Conservation (phyloP, 2,329 filamentous ascomycete species). For the Fonsecaea multimorphosa region DNA sequence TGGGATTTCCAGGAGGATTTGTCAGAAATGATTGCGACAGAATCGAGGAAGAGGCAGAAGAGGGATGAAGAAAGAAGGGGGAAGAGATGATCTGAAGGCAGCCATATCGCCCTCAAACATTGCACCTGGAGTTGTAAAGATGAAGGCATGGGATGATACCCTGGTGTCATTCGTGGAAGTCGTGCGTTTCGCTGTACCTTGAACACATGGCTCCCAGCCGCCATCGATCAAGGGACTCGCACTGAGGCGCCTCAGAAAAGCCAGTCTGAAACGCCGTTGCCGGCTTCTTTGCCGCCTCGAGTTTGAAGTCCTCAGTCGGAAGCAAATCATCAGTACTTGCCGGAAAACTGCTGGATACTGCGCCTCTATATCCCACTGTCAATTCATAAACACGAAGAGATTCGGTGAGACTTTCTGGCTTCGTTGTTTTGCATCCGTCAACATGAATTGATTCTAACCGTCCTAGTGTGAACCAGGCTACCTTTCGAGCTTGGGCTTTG, state of each 20-base stretch:
- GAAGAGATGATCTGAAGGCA: slow-evolving; percentile 51
- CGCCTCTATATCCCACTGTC: not conserved
- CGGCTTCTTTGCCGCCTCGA: not conserved
- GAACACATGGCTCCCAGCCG: not conserved
- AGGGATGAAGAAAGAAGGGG: slow-evolving; percentile 79
- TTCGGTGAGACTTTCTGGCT: not conserved
- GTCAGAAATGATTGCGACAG: slow-evolving; percentile 93
- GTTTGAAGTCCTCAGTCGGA: no score
- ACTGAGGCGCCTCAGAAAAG: not conserved
- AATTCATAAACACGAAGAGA: not conserved
- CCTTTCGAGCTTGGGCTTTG: not conserved
- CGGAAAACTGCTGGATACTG: not conserved
- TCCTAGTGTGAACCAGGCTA: not conserved
- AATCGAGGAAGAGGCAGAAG: slow-evolving; percentile 88
- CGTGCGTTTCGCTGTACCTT: not conserved
- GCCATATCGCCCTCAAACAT: not conserved
- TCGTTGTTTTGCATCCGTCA: not conserved
- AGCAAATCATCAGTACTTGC: no score
- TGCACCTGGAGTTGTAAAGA: not conserved
- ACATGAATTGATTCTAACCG: not conserved
- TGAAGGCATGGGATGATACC: not conserved
- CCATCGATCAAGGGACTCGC: not conserved
- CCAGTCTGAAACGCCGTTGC: not conserved
- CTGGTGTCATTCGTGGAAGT: not conserved
- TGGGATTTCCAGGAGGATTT: slow-evolving; percentile 88